phyloP scores from a whole-genome alignment of 441 rosid genomes.

The Gossypium schwendimanii region DNA sequence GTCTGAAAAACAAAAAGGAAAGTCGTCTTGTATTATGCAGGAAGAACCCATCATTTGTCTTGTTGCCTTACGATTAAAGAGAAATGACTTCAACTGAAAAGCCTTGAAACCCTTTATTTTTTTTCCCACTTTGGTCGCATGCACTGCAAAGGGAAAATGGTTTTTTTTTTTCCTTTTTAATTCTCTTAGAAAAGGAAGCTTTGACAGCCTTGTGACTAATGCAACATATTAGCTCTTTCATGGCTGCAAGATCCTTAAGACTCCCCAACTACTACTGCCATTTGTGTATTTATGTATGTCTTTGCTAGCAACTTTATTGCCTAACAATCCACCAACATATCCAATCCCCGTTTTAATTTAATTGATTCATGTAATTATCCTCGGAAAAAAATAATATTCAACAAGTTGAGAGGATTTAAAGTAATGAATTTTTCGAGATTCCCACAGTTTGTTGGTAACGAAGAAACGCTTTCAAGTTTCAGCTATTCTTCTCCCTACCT shows the following conservation, averaged over 20 bases:
- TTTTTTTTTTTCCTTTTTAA: neutral
- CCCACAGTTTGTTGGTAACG: neutral
- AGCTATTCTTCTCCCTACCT: neutral
- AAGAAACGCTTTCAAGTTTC: neutral
- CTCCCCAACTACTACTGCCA: neutral
- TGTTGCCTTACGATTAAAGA: slow-evolving; percentile 17
- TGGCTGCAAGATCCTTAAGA: slow-evolving; percentile 14
- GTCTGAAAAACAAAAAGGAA: neutral
- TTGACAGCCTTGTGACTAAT: neutral
- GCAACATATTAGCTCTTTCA: slow-evolving; percentile 4
- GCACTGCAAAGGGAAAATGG: slow-evolving; percentile 14
- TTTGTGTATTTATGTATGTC: no score
- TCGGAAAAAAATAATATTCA: no score
- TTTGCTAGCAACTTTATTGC: no score
- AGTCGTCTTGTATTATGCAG: neutral
- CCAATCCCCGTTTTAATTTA: no score
- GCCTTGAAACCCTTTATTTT: slow-evolving; percentile 7
- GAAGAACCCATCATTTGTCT: slow-evolving; percentile 6
- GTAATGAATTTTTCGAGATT: no score
- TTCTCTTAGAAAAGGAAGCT: neutral
- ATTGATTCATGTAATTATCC: no score
- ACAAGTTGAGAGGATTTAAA: no score
- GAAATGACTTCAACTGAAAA: slow-evolving; percentile 12
- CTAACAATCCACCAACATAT: no score
- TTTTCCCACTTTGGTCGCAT: slow-evolving; percentile 15